Conservation (phyloP, 2,329 filamentous ascomycete genomes). For the Claviceps sorghi region DNA sequence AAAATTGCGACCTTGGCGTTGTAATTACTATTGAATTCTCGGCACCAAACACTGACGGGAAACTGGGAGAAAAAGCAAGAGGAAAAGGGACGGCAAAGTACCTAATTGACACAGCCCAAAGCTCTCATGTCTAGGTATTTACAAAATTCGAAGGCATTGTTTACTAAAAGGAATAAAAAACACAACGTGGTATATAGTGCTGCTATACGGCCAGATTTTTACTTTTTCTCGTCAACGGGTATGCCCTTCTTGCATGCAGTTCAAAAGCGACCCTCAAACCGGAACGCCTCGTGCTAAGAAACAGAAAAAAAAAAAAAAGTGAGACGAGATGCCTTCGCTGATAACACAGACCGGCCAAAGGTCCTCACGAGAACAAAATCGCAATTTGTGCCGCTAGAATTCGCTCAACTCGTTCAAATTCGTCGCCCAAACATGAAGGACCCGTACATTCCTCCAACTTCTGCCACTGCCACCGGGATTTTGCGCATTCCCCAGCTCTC, state of each 20-base stretch:
- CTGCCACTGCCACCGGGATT: constrained; percentile 77
- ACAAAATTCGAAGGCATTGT: background rate
- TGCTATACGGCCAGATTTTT: background rate
- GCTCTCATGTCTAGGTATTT: background rate
- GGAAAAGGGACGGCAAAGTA: too few relatives aligned
- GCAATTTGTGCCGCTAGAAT: background rate
- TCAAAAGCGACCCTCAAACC: background rate
- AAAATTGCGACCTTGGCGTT: too few relatives aligned
- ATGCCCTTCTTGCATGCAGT: background rate
- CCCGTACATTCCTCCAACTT: constrained; percentile 90
- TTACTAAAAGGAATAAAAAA: background rate
- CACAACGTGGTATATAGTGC: constrained; percentile 3
- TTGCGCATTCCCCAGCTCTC: constrained; percentile 79
- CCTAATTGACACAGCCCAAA: background rate
- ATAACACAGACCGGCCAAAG: background rate
- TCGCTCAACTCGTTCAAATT: constrained; percentile 25
- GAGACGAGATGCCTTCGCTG: background rate
- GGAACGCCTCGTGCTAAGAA: constrained; percentile 6
- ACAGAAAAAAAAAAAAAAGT: background rate
- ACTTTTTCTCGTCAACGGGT: background rate
- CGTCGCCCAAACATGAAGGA: constrained; percentile 49
- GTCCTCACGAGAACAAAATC: background rate
- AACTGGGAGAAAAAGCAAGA: too few relatives aligned
- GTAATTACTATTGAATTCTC: too few relatives aligned
- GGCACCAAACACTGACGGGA: too few relatives aligned